Percentiles rank a stretch among this genome's conserved stretches.
Conservation (phyloP, 805 yeast genomes). For the Ogataea pilisensis region DNA sequence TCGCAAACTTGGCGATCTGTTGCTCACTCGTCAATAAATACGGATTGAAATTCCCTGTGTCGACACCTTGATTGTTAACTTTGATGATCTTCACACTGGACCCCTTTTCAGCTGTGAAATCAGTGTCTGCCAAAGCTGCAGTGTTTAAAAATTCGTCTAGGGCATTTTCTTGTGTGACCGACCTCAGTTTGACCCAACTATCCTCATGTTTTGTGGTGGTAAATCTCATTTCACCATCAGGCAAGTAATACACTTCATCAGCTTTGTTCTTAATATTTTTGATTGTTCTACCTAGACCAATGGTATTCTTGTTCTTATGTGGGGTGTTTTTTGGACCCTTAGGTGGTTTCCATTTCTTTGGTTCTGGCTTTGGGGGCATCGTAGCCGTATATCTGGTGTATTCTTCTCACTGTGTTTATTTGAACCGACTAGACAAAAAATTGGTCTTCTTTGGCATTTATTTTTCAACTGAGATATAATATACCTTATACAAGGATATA, state of each 20-base stretch:
- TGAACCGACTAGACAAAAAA: too few relatives aligned
- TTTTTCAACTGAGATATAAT: too few relatives aligned
- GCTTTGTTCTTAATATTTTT: slow-evolving; percentile 68
- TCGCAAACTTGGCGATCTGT: slow-evolving; percentile 51
- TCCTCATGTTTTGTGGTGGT: slow-evolving; percentile 84
- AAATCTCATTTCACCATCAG: slow-evolving; percentile 86
- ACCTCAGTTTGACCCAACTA: slow-evolving; percentile 83
- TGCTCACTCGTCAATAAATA: slow-evolving; percentile 64
- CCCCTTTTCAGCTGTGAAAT: slow-evolving; percentile 87
- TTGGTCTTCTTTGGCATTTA: too few relatives aligned
- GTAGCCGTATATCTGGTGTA: not conserved
- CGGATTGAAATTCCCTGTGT: slow-evolving; percentile 46
- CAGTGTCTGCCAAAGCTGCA: slow-evolving; percentile 94
- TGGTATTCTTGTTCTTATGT: slow-evolving; percentile 75
- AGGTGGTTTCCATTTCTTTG: slow-evolving; percentile 82
- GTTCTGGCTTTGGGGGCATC: slow-evolving; percentile 42
- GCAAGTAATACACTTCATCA: slow-evolving; percentile 64
- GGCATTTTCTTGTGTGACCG: slow-evolving; percentile 92
- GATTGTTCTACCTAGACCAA: slow-evolving; percentile 83
- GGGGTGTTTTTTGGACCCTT: slow-evolving; percentile 90
- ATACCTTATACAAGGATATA: too few relatives aligned
- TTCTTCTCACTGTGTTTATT: not conserved
- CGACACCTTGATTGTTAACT: slow-evolving; percentile 71
- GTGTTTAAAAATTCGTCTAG: slow-evolving; percentile 92
- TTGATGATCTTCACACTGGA: slow-evolving; percentile 80